Base-by-base conservation (phyloP, 306 rosid genomes). In the Glycine soja region DNA sequence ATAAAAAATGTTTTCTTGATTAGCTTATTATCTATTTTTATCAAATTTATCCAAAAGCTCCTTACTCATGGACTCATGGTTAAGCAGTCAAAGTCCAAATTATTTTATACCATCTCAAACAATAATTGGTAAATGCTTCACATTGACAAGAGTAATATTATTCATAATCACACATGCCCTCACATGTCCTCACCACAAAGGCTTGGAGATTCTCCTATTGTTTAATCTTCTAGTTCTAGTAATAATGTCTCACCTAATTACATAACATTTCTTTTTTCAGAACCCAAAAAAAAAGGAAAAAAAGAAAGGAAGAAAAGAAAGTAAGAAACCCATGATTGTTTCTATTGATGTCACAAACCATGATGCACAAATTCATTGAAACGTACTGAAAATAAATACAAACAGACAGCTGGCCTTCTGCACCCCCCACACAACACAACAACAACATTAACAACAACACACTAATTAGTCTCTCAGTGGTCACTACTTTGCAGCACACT, bases 321-420 rank as follows among this genome's bases (percentile, higher is more conserved):
- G 30, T 24, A 24, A 24, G 36, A 75, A 13, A 43, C 34, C 24
- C 43, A 79, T 40, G 8, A 58, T 59, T 57, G 65, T 47, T 65
- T 13, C 13, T 16, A 6, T 68, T 80, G 81, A 69, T 84, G 30
- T 24, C 30, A 24, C 30, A 24, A 24, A 24, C 30, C 30, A 24
- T 0, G 30, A 24, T 24, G 30, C 1, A 24, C 30, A 24, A 24
- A 24, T 24, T 24, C 30, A 24, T 24, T 24, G 2, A 24, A 24
- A 0, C 2, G 77, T 63, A 67, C 74, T 76, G 34, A 67, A 38
- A 50, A 66, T 58, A 81, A 77, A 72, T 78, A 75, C 81, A 86
- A 82, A 74, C 2, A 13, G 51, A 85, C 88, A 85, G 84, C 86
- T 85, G 80, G 58, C 78, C 10, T 36, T 14, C 2, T 36, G 8